phyloP scores from a whole-genome alignment of 257 asterid genomes.

The Scutellaria minor region DNA sequence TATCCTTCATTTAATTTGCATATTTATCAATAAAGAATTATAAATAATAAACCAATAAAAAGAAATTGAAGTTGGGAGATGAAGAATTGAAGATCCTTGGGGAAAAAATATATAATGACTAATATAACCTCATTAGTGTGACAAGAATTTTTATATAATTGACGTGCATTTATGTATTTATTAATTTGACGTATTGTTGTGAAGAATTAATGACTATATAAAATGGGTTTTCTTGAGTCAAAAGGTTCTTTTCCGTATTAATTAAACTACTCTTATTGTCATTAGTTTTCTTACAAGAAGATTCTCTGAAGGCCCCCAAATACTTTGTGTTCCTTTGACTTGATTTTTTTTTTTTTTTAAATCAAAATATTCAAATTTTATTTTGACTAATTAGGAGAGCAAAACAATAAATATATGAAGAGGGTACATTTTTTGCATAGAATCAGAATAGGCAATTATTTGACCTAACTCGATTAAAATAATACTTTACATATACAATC shows the following conservation, averaged over 20 bases:
- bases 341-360: neutral
- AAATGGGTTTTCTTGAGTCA: neutral
- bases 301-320: slow-evolving; percentile 23
- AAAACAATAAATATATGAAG: too few relatives aligned
- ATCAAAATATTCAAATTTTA: neutral
- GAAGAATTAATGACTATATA: neutral
- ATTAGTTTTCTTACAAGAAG: too few relatives aligned
- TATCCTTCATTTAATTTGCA: too few relatives aligned
- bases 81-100: too few relatives aligned
- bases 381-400: neutral
- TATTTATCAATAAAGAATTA: too few relatives aligned
- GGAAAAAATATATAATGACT: too few relatives aligned
- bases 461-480: neutral
- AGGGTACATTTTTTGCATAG: too few relatives aligned
- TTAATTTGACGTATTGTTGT: neutral
- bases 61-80: too few relatives aligned
- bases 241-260: neutral
- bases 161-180: neutral
- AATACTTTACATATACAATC: too few relatives aligned
- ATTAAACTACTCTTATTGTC: neutral
- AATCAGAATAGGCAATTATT: neutral
- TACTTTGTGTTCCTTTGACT: slow-evolving; percentile 26
- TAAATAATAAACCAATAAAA: too few relatives aligned
- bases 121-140: too few relatives aligned
- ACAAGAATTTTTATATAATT: too few relatives aligned